Evolutionary conservation across 2,329 filamentous ascomycete species (phyloP).

Genomic region (Huntiella bhutanensis): DNA sequence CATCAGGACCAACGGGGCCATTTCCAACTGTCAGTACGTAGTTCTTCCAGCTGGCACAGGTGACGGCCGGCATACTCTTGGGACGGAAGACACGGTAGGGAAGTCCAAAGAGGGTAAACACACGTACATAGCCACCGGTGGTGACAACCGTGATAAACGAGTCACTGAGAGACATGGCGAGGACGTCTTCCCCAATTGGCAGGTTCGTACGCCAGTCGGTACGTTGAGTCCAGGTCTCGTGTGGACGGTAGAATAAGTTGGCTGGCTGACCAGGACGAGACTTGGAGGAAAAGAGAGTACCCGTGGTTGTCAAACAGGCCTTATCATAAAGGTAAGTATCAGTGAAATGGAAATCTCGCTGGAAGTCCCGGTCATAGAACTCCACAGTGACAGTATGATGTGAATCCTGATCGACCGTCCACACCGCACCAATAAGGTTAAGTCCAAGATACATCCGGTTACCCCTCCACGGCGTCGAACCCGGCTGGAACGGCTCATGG

Average conservation of each 20-base stretch:
- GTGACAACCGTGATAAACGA: constrained; percentile 84
- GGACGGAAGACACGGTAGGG: constrained; percentile 79
- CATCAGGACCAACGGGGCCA: constrained; percentile 63
- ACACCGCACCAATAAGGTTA: constrained; percentile 85
- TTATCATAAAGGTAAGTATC: constrained; percentile 94
- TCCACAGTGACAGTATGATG: constrained; percentile 90
- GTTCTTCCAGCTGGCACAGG: constrained; percentile 84
- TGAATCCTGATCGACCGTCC: constrained; percentile 90
- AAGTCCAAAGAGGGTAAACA: constrained; percentile 84
- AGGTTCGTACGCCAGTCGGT: constrained; percentile 78
- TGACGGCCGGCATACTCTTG: constrained; percentile 77
- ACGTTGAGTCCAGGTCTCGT: constrained; percentile 87
- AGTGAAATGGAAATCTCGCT: constrained; percentile 92
- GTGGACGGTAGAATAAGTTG: constrained; percentile 85
- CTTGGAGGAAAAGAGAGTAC: constrained; percentile 68
- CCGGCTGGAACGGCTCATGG: constrained; percentile 74
- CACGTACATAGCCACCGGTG: constrained; percentile 67
- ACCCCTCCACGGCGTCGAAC: constrained; percentile 87
- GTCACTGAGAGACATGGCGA: constrained; percentile 76
- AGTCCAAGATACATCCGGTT: constrained; percentile 85
- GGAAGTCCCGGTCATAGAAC: constrained; percentile 85
- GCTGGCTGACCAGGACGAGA: constrained; percentile 41
- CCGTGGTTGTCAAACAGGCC: constrained; percentile 73
- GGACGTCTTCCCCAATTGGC: constrained; percentile 71
- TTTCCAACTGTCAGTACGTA: constrained; percentile 96